phyloP scores from a whole-genome alignment of 768 basidiomycete genomes.

The Cyclocybe cylindracea region DNA sequence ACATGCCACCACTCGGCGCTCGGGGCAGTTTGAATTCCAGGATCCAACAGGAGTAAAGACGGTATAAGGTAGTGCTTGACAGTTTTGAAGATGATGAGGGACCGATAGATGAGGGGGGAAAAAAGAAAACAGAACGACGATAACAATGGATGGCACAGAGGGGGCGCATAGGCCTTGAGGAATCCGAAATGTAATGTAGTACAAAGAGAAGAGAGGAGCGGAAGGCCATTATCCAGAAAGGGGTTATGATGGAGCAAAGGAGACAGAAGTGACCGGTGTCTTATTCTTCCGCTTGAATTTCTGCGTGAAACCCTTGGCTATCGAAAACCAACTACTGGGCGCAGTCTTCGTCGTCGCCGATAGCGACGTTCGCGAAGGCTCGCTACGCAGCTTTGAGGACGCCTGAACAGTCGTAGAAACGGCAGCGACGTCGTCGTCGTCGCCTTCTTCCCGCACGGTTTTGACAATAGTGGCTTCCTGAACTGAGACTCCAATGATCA shows the following conservation, averaged over 20 bases:
- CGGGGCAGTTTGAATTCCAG: too few species aligned
- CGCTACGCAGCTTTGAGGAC: constrained; percentile 30
- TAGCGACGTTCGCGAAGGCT: constrained; percentile 34
- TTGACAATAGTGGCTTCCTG: constrained; percentile 43
- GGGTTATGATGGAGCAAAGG: constrained; percentile 1
- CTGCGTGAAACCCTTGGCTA: constrained; percentile 42
- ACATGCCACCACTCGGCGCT: too few species aligned
- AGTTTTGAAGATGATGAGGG: too few species aligned
- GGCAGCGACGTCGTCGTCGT: constrained; percentile 16
- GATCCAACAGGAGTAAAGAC: too few species aligned
- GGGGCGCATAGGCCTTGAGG: too few species aligned
- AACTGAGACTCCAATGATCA: constrained; percentile 50
- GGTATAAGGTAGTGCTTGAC: too few species aligned
- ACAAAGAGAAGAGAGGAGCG: background rate
- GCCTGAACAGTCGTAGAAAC: constrained; percentile 29
- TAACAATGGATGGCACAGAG: too few species aligned
- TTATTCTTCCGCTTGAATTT: constrained; percentile 40
- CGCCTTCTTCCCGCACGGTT: constrained; percentile 21
- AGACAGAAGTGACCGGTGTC: background rate
- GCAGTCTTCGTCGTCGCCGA: constrained; percentile 18
- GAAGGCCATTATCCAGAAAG: background rate
- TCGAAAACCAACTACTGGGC: constrained; percentile 29
- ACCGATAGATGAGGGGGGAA: too few species aligned
- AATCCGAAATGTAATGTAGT: too few species aligned
- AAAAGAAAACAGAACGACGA: too few species aligned